Evolutionary conservation across 2,329 filamentous ascomycete genomes (phyloP).

Genomic region (Microascus cirrosus): DNA sequence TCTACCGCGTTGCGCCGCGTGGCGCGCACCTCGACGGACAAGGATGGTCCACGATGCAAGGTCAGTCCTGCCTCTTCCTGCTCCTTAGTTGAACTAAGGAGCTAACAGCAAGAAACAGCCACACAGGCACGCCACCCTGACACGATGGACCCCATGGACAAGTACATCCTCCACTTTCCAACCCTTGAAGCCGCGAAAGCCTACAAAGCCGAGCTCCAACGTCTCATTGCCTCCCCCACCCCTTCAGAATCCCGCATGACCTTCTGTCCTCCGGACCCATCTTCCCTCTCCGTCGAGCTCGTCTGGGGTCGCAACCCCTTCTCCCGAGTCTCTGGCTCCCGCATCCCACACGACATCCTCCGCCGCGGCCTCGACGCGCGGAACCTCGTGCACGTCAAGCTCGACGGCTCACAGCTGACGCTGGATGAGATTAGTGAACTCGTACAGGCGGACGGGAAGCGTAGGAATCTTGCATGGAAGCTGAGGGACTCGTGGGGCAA

Average conservation of each 20-base stretch:
- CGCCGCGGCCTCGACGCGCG: slow-evolving; percentile 7
- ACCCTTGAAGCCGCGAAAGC: slow-evolving; percentile 43
- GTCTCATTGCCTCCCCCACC: slow-evolving; percentile 11
- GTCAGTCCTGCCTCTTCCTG: slow-evolving; percentile 19
- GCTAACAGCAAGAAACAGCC: slow-evolving; percentile 22
- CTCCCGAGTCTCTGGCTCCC: slow-evolving; percentile 5
- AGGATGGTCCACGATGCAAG: slow-evolving; percentile 50
- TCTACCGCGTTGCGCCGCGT: slow-evolving; percentile 53
- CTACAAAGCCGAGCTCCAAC: slow-evolving; percentile 36
- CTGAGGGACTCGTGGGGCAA: slow-evolving; percentile 8
- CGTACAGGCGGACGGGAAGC: slow-evolving; percentile 28
- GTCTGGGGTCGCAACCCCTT: slow-evolving; percentile 5
- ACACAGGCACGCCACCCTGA: slow-evolving; percentile 53
- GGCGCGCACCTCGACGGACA: slow-evolving; percentile 56
- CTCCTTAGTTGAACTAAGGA: background rate
- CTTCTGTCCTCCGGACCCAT: slow-evolving; percentile 7
- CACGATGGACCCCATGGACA: slow-evolving; percentile 51
- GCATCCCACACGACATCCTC: slow-evolving; percentile 2
- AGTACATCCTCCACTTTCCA: slow-evolving; percentile 62
- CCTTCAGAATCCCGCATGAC: slow-evolving; percentile 1
- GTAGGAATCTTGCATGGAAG: slow-evolving; percentile 17
- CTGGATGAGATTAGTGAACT: slow-evolving; percentile 19
- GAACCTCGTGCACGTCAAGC: slow-evolving; percentile 16
- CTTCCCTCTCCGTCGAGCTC: slow-evolving; percentile 7
- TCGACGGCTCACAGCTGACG: slow-evolving; percentile 20